Percentiles rank a stretch among this genome's conserved stretches.
These are phyloP conservation scores for Allantophomopsis lycopodina DNA, from an alignment of 2,329 filamentous ascomycete species.

Conservation along the genomic window DNA sequence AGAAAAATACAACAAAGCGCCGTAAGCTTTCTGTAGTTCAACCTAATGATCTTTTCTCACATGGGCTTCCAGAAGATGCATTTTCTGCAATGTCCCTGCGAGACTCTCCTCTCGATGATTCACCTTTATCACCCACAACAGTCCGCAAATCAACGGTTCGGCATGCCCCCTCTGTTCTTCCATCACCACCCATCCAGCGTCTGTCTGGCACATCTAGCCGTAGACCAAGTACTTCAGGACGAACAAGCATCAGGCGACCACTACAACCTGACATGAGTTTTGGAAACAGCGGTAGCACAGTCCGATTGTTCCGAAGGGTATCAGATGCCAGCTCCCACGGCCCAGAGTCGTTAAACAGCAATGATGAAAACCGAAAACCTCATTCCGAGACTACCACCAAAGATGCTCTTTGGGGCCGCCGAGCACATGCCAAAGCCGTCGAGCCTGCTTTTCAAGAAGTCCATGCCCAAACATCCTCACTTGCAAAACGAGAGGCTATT, in stretches of 20 bases:
- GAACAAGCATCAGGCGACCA: conserved; percentile 46
- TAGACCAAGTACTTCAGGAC: conserved; percentile 8
- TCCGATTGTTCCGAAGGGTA: conserved; percentile 81
- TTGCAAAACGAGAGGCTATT: conserved; percentile 70
- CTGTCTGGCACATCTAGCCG: conserved; percentile 10
- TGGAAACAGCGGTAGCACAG: conserved; percentile 84
- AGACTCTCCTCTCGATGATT: conserved; percentile 42
- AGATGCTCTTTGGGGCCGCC: conserved; percentile 69
- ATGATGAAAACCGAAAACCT: conserved; percentile 53
- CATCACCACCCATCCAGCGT: conserved; percentile 8
- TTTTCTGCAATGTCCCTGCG: conserved; percentile 46
- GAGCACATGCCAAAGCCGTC: conserved; percentile 68
- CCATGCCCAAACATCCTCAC: conserved; percentile 61
- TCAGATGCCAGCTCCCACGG: conserved; percentile 44
- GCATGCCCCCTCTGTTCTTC: conserved; percentile 21
- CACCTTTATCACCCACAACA: conserved; percentile 38
- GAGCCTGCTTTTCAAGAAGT: conserved; percentile 77
- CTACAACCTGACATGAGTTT: conserved; percentile 85
- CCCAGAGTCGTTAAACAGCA: conserved; percentile 7
- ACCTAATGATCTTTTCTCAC: conserved; percentile 20
- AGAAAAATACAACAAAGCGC: conserved; percentile 35
- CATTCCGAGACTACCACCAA: conserved; percentile 51
- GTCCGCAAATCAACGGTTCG: conserved; percentile 43
- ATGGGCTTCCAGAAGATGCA: conserved; percentile 34
- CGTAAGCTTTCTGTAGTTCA: conserved; percentile 44